phyloP scores from a whole-genome alignment of 2,329 filamentous ascomycete species.

The Verticillium klebahnii region DNA sequence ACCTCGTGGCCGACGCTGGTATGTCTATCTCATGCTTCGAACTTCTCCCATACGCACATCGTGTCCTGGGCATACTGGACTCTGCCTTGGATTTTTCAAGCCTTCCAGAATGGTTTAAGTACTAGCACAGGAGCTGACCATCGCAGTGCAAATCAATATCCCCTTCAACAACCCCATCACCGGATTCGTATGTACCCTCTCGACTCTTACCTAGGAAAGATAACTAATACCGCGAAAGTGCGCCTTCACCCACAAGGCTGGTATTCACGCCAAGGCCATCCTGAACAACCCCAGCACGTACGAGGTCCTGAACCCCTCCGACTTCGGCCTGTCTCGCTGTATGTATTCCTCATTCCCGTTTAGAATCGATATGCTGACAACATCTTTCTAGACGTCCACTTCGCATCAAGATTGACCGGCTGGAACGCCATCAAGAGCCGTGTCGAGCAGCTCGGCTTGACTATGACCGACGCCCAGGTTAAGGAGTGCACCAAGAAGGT shows the following conservation, averaged over 20 bases:
- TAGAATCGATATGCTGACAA: background rate
- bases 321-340: conserved; percentile 71
- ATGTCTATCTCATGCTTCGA: background rate
- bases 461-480: conserved; percentile 71
- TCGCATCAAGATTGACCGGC: conserved; percentile 76
- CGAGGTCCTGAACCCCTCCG: conserved; percentile 82
- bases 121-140: background rate
- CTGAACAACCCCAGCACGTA: conserved; percentile 79
- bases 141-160: conserved; percentile 1
- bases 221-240: conserved; percentile 31
- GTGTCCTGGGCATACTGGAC: too few species aligned
- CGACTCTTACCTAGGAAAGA: background rate
- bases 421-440: conserved; percentile 96
- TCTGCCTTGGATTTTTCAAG: too few species aligned
- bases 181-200: conserved; percentile 46
- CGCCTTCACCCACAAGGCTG: conserved; percentile 62
- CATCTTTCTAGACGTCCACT: conserved; percentile 63
- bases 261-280: conserved; percentile 80
- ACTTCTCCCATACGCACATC: too few species aligned
- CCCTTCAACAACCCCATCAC: conserved; percentile 77
- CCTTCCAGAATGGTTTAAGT: background rate
- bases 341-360: background rate
- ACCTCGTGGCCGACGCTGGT: conserved; percentile 66
- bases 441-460: conserved; percentile 75
- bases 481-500: conserved; percentile 86